Percentiles rank a stretch among this genome's conserved stretches.
phyloP scores from a whole-genome alignment of 257 asterid species.

The Salvia splendens region DNA sequence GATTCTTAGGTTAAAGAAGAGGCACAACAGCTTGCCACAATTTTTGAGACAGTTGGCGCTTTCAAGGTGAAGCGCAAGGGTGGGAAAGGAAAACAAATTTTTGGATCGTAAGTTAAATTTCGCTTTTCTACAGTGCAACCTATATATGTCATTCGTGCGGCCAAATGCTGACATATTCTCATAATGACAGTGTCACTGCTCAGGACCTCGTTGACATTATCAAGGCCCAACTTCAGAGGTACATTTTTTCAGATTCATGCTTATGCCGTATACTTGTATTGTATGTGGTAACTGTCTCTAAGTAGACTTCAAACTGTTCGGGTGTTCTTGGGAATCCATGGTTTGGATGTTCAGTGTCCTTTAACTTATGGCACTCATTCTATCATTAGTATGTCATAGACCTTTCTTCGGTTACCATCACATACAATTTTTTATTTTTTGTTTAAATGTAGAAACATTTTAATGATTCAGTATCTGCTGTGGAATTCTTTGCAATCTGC shows the following conservation, averaged over 20 bases:
- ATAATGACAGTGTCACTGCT: constrained; percentile 72
- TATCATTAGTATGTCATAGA: neutral
- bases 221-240: constrained; percentile 97
- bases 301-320: neutral
- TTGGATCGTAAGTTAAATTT: constrained; percentile 63
- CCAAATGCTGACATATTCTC: constrained; percentile 27
- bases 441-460: neutral
- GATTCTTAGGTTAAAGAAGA: constrained; percentile 80
- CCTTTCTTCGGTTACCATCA: neutral
- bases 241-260: constrained; percentile 25
- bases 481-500: neutral
- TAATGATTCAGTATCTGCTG: neutral
- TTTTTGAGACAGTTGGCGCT: constrained; percentile 94
- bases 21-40: constrained; percentile 83
- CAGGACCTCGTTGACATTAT: constrained; percentile 97
- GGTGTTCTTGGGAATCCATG: constrained; percentile 8
- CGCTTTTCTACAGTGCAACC: constrained; percentile 9
- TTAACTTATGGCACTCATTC: neutral
- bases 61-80: constrained; percentile 99
- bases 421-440: neutral
- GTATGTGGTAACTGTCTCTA: neutral
- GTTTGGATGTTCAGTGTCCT: constrained; percentile 1
- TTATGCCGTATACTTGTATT: neutral
- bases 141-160: neutral
- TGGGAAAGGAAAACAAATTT: constrained; percentile 92